Conservation (phyloP, 441 rosid species). For the Pelargonium fulgidum region DNA sequence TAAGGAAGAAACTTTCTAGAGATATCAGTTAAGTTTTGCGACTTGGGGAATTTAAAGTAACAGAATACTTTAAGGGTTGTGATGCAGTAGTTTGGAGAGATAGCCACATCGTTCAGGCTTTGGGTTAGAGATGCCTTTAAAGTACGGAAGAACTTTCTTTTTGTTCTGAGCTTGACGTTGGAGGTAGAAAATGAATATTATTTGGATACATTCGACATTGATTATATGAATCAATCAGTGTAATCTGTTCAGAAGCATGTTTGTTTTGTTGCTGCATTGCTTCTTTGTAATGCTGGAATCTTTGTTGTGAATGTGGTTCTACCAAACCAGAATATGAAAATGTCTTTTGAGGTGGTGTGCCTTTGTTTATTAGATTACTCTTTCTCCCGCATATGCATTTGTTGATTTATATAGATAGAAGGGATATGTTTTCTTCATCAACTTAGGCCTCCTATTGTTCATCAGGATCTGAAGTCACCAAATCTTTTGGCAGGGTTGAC, state of each 20-base stretch:
- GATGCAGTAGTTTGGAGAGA: not conserved
- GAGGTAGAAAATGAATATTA: not conserved
- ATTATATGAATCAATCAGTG: not conserved
- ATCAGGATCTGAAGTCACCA: slow-evolving; percentile 94
- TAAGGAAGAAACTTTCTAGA: not conserved
- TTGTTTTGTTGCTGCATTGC: too few species aligned
- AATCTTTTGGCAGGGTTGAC: slow-evolving; percentile 94
- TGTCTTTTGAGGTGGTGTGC: slow-evolving; percentile 97
- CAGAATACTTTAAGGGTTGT: not conserved
- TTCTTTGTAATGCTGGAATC: too few species aligned
- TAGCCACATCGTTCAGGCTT: not conserved
- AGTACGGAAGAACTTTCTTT: not conserved
- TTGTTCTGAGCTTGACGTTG: not conserved
- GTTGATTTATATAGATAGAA: slow-evolving; percentile 56
- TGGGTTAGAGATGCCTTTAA: not conserved
- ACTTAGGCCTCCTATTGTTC: slow-evolving; percentile 90
- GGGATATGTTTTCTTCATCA: slow-evolving; percentile 99
- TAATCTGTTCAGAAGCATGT: too few species aligned
- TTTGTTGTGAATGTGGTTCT: slow-evolving; percentile 66
- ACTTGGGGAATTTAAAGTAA: not conserved
- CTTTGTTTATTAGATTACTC: slow-evolving; percentile 13
- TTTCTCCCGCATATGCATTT: not conserved
- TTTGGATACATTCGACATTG: not conserved
- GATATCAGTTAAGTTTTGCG: not conserved
- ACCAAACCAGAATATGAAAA: slow-evolving; percentile 39